Base-by-base conservation (phyloP, 176 grass and related monocot species). In the Cenchrus americanus region DNA sequence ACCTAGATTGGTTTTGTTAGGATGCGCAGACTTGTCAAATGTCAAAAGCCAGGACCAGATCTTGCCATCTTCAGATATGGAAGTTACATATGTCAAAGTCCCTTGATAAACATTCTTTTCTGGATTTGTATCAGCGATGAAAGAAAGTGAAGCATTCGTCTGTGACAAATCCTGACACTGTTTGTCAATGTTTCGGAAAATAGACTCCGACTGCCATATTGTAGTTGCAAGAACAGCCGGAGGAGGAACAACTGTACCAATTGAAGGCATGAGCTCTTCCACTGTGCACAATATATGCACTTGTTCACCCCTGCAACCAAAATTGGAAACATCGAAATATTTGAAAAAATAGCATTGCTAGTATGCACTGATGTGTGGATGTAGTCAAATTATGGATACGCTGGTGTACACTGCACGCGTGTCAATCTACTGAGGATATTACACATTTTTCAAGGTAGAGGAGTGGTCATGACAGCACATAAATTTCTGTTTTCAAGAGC, bases 41-140 rank as follows among this genome's bases (percentile, higher is more conserved):
- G 78, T 89, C 69, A 98, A 86, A 81, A 92, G 84, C 96, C 96
- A 98, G 52, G 90, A 89, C 92, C 96, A 98, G 72, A 98, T 88
- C 69, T 95, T 98, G 14, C 96, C 96, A 84, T 98, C 96, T 85
- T 98, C 96, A 78, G 93, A 95, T 82, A 98, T 87, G 8, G 89
- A 89, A 5, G 94, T 92, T 48, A 98, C 46, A 82, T 88, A 91
- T 84, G 91, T 87, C 73, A 66, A 73, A 76, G 37, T 41, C 26
- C 78, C 73, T 60, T 86, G 73, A 83, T 41, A 71, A 61, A 65
- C n/a, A 65, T 83, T 82, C 9, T 73, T 26, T 14, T 73, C 53
- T 58, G 59, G 67, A 66, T 79, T 78, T 67, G 79, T 83, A 73
- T 90, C 73, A 59, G 68, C 51, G 47, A 66, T 82, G 34, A 82